Evolutionary conservation across 2,329 filamentous ascomycete species (phyloP).

Genomic region (Zasmidium citrigriseum): DNA sequence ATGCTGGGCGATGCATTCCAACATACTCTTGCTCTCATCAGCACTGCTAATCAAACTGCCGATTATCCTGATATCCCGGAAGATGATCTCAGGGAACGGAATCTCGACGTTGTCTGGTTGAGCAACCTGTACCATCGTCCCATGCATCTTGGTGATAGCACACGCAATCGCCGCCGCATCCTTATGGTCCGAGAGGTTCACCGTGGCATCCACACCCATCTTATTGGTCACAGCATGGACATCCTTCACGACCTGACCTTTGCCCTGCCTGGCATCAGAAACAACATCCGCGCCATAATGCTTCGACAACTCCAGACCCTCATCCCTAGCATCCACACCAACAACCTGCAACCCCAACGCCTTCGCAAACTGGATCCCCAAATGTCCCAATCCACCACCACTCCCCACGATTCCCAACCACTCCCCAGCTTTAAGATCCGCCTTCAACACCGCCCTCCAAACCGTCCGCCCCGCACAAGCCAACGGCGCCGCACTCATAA

Average conservation of each 20-base stretch:
- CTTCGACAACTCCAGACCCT: slow-evolving; percentile 51
- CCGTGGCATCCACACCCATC: slow-evolving; percentile 53
- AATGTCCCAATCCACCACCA: slow-evolving; percentile 56
- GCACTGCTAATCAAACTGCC: slow-evolving; percentile 41
- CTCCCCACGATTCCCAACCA: slow-evolving; percentile 48
- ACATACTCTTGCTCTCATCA: slow-evolving; percentile 37
- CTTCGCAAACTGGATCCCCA: slow-evolving; percentile 55
- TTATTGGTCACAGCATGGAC: slow-evolving; percentile 52
- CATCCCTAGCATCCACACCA: slow-evolving; percentile 57
- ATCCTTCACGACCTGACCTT: slow-evolving; percentile 49
- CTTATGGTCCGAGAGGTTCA: slow-evolving; percentile 57
- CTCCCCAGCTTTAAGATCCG: slow-evolving; percentile 41
- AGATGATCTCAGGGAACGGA: slow-evolving; percentile 52
- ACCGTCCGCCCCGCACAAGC: slow-evolving; percentile 58
- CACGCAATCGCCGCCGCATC: slow-evolving; percentile 53
- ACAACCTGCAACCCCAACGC: slow-evolving; percentile 54
- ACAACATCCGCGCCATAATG: slow-evolving; percentile 54
- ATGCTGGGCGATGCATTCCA: slow-evolving; percentile 37
- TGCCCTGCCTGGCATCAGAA: slow-evolving; percentile 53
- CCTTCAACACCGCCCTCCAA: slow-evolving; percentile 49
- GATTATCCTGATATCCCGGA: slow-evolving; percentile 54
- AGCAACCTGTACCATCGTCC: slow-evolving; percentile 60
- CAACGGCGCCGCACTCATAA: slow-evolving; percentile 57
- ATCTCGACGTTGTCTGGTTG: slow-evolving; percentile 46
- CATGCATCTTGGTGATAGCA: slow-evolving; percentile 62